phyloP scores from a whole-genome alignment of 2,329 filamentous ascomycete species.

The Fusarium algeriense region DNA sequence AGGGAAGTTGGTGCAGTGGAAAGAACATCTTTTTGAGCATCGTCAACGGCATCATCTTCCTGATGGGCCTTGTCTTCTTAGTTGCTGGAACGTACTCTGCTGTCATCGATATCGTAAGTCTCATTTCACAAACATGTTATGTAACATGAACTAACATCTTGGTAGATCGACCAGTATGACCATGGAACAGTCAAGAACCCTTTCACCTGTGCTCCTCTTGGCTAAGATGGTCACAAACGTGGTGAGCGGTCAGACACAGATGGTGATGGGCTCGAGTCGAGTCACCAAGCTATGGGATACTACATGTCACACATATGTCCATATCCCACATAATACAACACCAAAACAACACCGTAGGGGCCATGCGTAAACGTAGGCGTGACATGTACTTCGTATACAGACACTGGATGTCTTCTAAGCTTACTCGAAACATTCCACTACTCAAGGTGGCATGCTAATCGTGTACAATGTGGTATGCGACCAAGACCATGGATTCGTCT shows the following conservation, averaged over 20 bases:
- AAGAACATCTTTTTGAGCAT: slow-evolving; percentile 28
- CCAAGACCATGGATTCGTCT: not conserved
- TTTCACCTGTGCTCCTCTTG: slow-evolving; percentile 32
- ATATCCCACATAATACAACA: slow-evolving; percentile 39
- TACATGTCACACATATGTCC: slow-evolving; percentile 35
- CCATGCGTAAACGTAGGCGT: slow-evolving; percentile 42
- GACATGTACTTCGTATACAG: slow-evolving; percentile 17
- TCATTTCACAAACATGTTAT: rapidly evolving
- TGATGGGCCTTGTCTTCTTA: slow-evolving; percentile 34
- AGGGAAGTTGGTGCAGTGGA: slow-evolving; percentile 41
- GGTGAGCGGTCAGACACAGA: not conserved
- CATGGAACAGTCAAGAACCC: slow-evolving; percentile 30
- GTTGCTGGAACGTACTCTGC: slow-evolving; percentile 36
- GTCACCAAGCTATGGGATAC: slow-evolving; percentile 22
- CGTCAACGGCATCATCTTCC: slow-evolving; percentile 34
- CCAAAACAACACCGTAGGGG: slow-evolving; percentile 40
- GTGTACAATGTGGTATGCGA: not conserved
- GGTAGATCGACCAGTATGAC: slow-evolving; percentile 34
- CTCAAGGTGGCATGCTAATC: too few species aligned
- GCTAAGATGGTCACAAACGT: not conserved
- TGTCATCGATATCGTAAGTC: slow-evolving; percentile 33
- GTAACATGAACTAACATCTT: not conserved
- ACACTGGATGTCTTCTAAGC: rapidly evolving
- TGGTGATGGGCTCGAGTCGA: not conserved
- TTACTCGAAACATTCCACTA: rapidly evolving